Base-by-base conservation (phyloP, 2,329 filamentous ascomycete species). In the Ophiostoma pallidulum region DNA sequence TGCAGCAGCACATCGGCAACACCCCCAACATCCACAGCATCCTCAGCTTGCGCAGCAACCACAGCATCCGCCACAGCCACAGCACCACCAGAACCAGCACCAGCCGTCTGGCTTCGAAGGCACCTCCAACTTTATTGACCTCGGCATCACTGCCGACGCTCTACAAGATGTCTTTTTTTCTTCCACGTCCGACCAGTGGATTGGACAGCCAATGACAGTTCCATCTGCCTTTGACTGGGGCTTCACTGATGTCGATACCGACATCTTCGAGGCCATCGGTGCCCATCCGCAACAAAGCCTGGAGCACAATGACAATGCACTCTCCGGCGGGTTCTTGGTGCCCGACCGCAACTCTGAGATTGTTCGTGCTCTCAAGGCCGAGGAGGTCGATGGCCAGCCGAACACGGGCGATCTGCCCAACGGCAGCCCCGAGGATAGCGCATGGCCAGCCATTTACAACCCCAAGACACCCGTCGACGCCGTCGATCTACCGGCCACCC, bases 301-400 rank as follows among this genome's bases (percentile, higher is more conserved):
- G 14, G n/a, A 33, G 13, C 7, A 4, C 6, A 33, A 33, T 13
- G 12, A 14, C 31, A 4, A 14, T 14, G 12, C 31, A 13, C 31
- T 7, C 13, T n/a, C n/a, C n/a, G 31, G 5, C n/a, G 24, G 24
- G 24, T 33, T 33, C 13, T 6, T 33, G 12, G 12, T 33, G 8
- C 41, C 41, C 4, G 41, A 43, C n/a, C 41, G 41, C 8, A 29
- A 43, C 29, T 33, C 41, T 3, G 41, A 43, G 31, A 43, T 43
- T 26, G 41, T 43, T 4, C 18, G 31, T n/a, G 41, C 41, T 12
- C 41, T 43, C 29, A 43, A 43, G 20, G 41, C 41, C 1, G 41
- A 43, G 8, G 41, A 43, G 19, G 41, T 43, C 19, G 31, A 43
- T 18, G 41, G 41, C 8, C 41, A 43, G 18, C 41, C 41, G 4